Percentiles rank a stretch among this genome's conserved stretches.
These are phyloP conservation scores for Metarhizium rileyi DNA, from an alignment of 2,329 filamentous ascomycete genomes.

Conservation along the genomic window DNA sequence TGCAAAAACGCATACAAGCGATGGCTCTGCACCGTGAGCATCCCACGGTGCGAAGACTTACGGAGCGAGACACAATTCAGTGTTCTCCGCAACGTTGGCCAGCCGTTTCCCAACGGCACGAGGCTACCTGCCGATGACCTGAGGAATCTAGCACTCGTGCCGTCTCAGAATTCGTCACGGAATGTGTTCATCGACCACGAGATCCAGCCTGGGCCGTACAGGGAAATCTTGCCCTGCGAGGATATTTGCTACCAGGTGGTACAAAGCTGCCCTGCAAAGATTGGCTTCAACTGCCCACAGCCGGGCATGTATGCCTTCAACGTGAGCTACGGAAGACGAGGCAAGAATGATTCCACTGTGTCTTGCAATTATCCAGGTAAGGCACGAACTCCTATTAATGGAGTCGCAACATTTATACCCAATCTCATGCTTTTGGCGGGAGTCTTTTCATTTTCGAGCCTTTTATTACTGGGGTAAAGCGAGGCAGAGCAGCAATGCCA, in stretches of 20 bases:
- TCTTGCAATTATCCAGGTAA: conserved; percentile 31
- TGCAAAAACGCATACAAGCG: conserved; percentile 77
- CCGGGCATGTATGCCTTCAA: conserved; percentile 22
- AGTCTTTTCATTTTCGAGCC: not conserved
- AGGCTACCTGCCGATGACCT: conserved; percentile 29
- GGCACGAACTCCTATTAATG: conserved; percentile 20
- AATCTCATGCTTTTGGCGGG: conserved; percentile 4
- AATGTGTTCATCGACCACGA: conserved; percentile 61
- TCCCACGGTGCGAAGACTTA: conserved; percentile 87
- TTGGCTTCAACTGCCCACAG: conserved; percentile 68
- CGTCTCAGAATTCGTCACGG: conserved; percentile 41
- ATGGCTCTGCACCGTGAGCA: conserved; percentile 90
- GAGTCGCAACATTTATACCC: conserved; percentile 9
- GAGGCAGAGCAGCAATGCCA: not conserved
- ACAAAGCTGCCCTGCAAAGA: conserved; percentile 66
- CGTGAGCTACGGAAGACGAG: conserved; percentile 24
- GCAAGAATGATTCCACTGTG: conserved; percentile 14
- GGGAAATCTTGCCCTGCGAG: conserved; percentile 81
- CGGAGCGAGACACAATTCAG: conserved; percentile 37
- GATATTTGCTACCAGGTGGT: conserved; percentile 83
- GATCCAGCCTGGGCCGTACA: conserved; percentile 81
- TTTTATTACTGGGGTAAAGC: not conserved
- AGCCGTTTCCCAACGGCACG: conserved; percentile 62
- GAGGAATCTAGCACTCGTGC: conserved; percentile 12
- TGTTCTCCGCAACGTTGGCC: conserved; percentile 56